A percentile compares a stretch with the other conserved stretches of the same genome.
These are phyloP conservation scores for Penicillium sp. DNA, from an alignment of 2,329 filamentous ascomycete species.

Conservation along the genomic window DNA sequence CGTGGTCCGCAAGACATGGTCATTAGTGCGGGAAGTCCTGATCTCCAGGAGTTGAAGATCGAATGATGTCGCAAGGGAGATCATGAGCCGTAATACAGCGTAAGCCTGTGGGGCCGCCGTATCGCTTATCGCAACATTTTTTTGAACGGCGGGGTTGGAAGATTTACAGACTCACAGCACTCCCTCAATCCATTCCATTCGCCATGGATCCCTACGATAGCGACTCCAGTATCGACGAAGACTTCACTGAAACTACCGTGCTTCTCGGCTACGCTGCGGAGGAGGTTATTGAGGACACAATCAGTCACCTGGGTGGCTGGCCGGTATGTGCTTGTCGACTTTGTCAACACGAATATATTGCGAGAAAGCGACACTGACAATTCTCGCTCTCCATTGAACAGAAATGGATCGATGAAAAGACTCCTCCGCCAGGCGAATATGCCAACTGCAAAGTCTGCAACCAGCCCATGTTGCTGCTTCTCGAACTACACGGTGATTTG, in stretches of 20 bases:
- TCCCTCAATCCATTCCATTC: too few relatives aligned
- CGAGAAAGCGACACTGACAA: conserved; percentile 15
- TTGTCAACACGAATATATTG: not conserved
- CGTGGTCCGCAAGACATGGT: not conserved
- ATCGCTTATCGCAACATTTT: conserved; percentile 29
- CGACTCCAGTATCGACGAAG: conserved; percentile 67
- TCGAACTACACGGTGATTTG: conserved; percentile 88
- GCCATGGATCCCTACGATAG: conserved; percentile 78
- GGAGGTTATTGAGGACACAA: conserved; percentile 73
- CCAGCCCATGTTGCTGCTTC: conserved; percentile 73
- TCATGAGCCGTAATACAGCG: conserved; percentile 10
- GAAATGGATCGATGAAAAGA: conserved; percentile 78
- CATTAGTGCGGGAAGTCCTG: too few relatives aligned
- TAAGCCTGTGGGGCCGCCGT: conserved; percentile 14
- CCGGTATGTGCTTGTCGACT: conserved; percentile 66
- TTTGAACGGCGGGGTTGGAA: conserved; percentile 18
- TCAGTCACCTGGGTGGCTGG: conserved; percentile 82
- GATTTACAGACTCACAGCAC: not conserved
- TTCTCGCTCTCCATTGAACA: conserved; percentile 40
- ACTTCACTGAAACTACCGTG: conserved; percentile 67
- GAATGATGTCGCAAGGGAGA: conserved; percentile 8
- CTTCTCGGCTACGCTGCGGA: conserved; percentile 84
- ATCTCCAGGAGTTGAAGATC: not conserved
- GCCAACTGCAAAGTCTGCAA: conserved; percentile 88
- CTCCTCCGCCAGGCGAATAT: conserved; percentile 69